Evolutionary conservation across 2,329 filamentous ascomycete genomes (phyloP).

Genomic region (Ophiostoma tasmaniense): DNA sequence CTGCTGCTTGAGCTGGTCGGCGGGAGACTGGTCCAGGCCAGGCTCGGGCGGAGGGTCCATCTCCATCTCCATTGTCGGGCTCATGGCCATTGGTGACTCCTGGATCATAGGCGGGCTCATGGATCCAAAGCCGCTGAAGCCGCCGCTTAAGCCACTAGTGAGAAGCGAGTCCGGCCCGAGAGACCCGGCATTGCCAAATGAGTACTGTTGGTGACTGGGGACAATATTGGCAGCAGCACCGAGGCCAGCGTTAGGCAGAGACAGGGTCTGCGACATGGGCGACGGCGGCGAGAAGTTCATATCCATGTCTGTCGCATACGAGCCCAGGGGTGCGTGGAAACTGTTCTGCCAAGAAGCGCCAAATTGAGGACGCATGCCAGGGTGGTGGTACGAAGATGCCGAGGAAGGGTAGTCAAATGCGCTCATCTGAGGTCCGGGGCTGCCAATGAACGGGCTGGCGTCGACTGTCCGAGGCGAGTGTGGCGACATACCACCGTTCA

Average conservation of each 20-base stretch:
- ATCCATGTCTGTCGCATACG: constrained; percentile 20
- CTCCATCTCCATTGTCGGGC: constrained; percentile 6
- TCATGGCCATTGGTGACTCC: constrained; percentile 17
- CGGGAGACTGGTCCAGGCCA: constrained; percentile 21
- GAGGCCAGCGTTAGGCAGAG: constrained; percentile 13
- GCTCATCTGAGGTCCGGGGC: constrained; percentile 20
- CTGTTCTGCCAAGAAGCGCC: constrained; percentile 21
- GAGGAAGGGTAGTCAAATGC: constrained; percentile 18
- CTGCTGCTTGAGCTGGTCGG: constrained; percentile 24
- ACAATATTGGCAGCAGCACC: constrained; percentile 20
- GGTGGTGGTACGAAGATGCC: constrained; percentile 16
- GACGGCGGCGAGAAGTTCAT: constrained; percentile 22
- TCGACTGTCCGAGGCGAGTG: constrained; percentile 20
- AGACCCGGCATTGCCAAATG: constrained; percentile 11
- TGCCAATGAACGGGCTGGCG: constrained; percentile 21
- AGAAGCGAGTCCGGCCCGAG: constrained; percentile 13
- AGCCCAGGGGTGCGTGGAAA: constrained; percentile 19
- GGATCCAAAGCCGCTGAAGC: constrained; percentile 11
- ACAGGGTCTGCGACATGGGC: constrained; percentile 17
- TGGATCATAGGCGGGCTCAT: constrained; percentile 21
- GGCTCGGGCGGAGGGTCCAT: constrained; percentile 11
- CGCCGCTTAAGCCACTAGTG: not conserved
- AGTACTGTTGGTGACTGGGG: constrained; percentile 16
- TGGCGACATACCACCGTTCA: constrained; percentile 20
- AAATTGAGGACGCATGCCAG: constrained; percentile 23